Conservation (phyloP, 2,329 filamentous ascomycete genomes). For the Sphaerostilbella broomeana region DNA sequence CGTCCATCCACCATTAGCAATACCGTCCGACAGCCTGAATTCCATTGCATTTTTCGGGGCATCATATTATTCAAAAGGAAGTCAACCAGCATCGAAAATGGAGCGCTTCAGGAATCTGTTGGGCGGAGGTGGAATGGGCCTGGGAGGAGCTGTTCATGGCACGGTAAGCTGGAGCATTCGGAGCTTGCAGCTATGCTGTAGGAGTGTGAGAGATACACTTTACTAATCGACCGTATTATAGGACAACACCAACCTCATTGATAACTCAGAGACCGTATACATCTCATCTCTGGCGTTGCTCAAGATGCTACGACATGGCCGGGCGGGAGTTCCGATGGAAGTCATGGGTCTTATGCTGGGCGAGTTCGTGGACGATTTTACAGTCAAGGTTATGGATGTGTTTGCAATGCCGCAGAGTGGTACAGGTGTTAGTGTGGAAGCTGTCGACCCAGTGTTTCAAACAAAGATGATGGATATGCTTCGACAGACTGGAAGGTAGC, state of each 20-base stretch:
- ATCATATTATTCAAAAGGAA: no score
- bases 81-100: constrained; percentile 47
- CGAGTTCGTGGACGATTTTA: constrained; percentile 98
- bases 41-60: no score
- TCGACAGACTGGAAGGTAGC: constrained; percentile 87
- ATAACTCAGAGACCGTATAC: constrained; percentile 99
- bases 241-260: constrained; percentile 88
- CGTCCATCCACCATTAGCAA: not conserved
- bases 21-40: no score
- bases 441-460: constrained; percentile 96
- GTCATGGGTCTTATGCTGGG: constrained; percentile 99
- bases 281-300: constrained; percentile 94
- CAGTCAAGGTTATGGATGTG: constrained; percentile 94
- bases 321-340: constrained; percentile 98
- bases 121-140: constrained; percentile 64
- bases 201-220: not conserved
- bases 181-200: not conserved
- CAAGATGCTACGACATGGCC: constrained; percentile 97
- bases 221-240: constrained; percentile 31
- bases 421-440: constrained; percentile 96
- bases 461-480: constrained; percentile 99
- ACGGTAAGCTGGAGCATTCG: constrained; percentile 31
- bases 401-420: constrained; percentile 99
- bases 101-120: constrained; percentile 89
- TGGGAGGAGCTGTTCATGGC: constrained; percentile 42